These are phyloP conservation scores for Nannizzia gypsea DNA, from an alignment of 2,329 filamentous ascomycete genomes.

Conservation along the genomic window DNA sequence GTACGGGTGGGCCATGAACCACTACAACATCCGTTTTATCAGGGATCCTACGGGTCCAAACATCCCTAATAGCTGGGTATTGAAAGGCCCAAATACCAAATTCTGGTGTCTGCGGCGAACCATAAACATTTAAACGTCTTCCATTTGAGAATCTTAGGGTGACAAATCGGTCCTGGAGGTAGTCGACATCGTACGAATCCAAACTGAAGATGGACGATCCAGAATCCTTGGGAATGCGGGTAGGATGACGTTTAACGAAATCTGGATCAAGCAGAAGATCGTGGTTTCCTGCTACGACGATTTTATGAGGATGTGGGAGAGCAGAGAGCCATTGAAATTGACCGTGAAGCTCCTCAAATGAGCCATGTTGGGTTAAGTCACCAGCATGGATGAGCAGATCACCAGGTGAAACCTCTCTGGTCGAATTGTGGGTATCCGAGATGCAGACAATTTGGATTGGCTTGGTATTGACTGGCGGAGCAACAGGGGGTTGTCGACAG, in stretches of 20 bases:
- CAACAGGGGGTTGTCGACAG: neutral
- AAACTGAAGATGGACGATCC: slow-evolving; percentile 7
- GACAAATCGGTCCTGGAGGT: slow-evolving; percentile 12
- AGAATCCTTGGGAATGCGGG: neutral
- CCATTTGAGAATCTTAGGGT: slow-evolving; percentile 5
- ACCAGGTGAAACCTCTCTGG: slow-evolving; percentile 28
- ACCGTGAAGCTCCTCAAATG: slow-evolving; percentile 30
- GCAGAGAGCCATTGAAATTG: slow-evolving; percentile 32
- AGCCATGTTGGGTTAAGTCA: slow-evolving; percentile 38
- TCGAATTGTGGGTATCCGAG: slow-evolving; percentile 36
- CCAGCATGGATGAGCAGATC: slow-evolving; percentile 40
- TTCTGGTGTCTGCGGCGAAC: slow-evolving; percentile 16
- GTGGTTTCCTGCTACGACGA: slow-evolving; percentile 40
- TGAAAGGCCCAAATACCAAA: slow-evolving; percentile 19
- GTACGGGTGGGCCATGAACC: slow-evolving; percentile 16
- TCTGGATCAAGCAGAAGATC: slow-evolving; percentile 24
- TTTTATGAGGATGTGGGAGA: slow-evolving; percentile 33
- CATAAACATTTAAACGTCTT: slow-evolving; percentile 15
- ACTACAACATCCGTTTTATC: slow-evolving; percentile 17
- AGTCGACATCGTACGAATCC: slow-evolving; percentile 14
- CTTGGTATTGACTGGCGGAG: neutral
- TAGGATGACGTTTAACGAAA: slow-evolving; percentile 11
- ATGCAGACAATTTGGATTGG: slow-evolving; percentile 18
- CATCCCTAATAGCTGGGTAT: slow-evolving; percentile 13
- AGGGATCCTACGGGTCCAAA: slow-evolving; percentile 16